These are phyloP conservation scores for Lagerstroemia speciosa DNA, from an alignment of 345 rosid genomes.

Conservation along the genomic window DNA sequence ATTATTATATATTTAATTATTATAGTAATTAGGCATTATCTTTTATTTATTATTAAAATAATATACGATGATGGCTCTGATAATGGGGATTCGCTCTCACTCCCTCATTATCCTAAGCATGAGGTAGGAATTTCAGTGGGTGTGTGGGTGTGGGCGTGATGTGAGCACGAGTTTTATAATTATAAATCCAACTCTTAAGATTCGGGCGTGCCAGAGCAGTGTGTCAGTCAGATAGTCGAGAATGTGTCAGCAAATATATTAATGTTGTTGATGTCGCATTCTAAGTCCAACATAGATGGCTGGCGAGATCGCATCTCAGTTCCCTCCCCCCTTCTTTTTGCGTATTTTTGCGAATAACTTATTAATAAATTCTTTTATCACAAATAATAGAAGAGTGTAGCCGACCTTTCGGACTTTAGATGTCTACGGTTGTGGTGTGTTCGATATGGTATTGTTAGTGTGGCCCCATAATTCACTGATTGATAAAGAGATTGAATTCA, in stretches of 20 bases:
- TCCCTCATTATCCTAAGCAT: no score
- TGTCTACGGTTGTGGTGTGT: no score
- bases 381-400: no score
- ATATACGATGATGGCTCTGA: constrained; percentile 8
- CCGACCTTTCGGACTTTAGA: no score
- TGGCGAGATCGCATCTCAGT: not conserved
- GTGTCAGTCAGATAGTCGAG: no score
- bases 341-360: no score
- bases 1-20: not conserved
- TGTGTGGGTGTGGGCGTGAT: no score
- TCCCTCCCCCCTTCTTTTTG: no score
- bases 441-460: no score
- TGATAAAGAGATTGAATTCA: no score
- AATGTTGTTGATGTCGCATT: not conserved
- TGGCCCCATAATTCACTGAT: no score
- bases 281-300: constrained; percentile 2
- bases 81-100: not conserved
- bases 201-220: constrained; percentile 8
- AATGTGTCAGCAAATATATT: not conserved
- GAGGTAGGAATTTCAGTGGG: constrained; percentile 6
- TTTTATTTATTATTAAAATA: not conserved
- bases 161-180: not conserved
- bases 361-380: no score
- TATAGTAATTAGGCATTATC: not conserved
- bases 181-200: constrained; percentile 7